A percentile compares a stretch with the other conserved stretches of the same genome.
These are phyloP conservation scores for Malassezia sympodialis DNA, from an alignment of 1,284 basidiomycete species.

Conservation along the genomic window DNA sequence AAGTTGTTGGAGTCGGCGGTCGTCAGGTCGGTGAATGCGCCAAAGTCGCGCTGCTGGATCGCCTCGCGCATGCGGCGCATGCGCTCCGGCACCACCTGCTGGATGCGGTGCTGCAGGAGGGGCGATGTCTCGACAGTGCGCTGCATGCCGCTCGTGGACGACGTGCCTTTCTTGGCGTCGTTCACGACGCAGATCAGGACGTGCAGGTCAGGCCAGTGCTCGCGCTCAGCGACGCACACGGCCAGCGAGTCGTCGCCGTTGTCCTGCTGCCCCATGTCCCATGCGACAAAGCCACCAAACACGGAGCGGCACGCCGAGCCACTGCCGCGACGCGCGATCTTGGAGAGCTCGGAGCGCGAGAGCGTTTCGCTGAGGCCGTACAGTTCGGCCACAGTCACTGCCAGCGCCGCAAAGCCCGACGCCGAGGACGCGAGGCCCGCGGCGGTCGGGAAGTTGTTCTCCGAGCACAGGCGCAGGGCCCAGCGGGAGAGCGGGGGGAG, in stretches of 20 bases:
- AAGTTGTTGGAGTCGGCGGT: conserved; percentile 89
- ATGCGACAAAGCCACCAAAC: conserved; percentile 93
- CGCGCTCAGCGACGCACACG: conserved; percentile 59
- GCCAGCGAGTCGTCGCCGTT: conserved; percentile 81
- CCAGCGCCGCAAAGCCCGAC: conserved; percentile 89
- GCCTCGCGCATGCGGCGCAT: conserved; percentile 74
- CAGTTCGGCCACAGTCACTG: conserved; percentile 74
- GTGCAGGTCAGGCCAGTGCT: conserved; percentile 72
- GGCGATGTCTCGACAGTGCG: conserved; percentile 83
- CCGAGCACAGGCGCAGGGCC: conserved; percentile 64
- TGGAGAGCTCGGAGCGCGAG: conserved; percentile 62
- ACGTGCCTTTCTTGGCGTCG: conserved; percentile 93
- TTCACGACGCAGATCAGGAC: conserved; percentile 95
- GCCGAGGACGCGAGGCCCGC: conserved; percentile 95
- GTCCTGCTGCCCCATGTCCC: conserved; percentile 65
- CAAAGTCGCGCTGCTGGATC: conserved; percentile 72
- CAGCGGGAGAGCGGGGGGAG: conserved; percentile 43
- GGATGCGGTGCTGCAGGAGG: conserved; percentile 80
- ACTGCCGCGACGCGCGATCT: conserved; percentile 90
- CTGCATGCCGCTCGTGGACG: conserved; percentile 93
- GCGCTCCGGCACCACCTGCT: conserved; percentile 70
- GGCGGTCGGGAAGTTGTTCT: conserved; percentile 98
- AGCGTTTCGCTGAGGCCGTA: conserved; percentile 63
- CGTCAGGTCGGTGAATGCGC: conserved; percentile 76
- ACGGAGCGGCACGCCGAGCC: conserved; percentile 95